These are phyloP conservation scores for Dissophora ornata DNA, from an alignment of 192 early-diverging fungal species.

Conservation along the genomic window DNA sequence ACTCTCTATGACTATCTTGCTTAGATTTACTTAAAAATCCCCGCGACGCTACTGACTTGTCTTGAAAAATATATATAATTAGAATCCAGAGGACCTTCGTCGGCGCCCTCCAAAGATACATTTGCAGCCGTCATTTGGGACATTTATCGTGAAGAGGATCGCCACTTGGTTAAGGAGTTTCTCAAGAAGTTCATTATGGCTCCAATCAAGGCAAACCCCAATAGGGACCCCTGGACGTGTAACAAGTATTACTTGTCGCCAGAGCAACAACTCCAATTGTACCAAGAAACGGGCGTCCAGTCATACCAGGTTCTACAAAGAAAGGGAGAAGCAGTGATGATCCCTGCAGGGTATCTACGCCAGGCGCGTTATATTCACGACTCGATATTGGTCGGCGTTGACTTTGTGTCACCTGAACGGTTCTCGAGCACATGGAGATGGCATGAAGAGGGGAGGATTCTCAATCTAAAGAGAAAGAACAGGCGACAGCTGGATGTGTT, in stretches of 20 bases:
- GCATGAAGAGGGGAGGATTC: background rate
- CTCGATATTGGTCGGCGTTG: constrained; percentile 7
- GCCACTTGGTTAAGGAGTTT: background rate
- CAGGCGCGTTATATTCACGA: constrained; percentile 6
- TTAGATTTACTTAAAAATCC: no score
- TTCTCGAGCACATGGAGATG: background rate
- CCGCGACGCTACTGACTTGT: no score
- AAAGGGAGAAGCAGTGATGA: constrained; percentile 18
- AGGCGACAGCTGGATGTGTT: background rate
- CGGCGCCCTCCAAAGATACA: no score
- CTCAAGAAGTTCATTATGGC: background rate
- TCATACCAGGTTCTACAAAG: constrained; percentile 3
- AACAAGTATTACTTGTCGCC: background rate
- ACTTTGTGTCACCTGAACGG: constrained; percentile 9
- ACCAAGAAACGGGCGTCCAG: background rate
- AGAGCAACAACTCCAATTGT: background rate
- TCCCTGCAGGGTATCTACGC: constrained; percentile 5
- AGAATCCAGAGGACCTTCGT: no score
- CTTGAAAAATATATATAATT: no score
- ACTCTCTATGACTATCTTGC: no score
- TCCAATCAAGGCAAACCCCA: no score
- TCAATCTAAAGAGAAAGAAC: background rate
- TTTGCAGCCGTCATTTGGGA: constrained; percentile 8
- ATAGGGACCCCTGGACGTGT: no score
- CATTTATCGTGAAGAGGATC: constrained; percentile 17